Evolutionary conservation across 192 early-diverging fungal genomes (phyloP).

Genomic region (Gigaspora rosea): DNA sequence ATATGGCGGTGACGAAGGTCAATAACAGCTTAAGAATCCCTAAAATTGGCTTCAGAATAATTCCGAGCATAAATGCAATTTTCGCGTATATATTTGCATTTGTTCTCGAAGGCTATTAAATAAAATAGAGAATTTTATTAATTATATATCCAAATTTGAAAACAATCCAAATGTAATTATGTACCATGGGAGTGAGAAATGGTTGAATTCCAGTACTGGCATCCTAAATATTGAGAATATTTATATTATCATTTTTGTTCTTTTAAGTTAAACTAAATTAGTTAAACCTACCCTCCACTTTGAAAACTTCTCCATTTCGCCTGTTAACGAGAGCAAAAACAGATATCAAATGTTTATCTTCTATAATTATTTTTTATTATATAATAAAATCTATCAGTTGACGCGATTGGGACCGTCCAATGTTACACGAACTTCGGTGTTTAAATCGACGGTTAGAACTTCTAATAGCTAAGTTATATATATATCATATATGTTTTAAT

Average conservation of each 20-base stretch:
- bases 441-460: too few relatives aligned
- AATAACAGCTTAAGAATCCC: constrained; percentile 47
- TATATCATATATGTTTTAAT: too few relatives aligned
- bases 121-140: neutral
- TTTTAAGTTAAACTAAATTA: neutral
- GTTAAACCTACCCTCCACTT: constrained; percentile 71
- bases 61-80: constrained; percentile 37
- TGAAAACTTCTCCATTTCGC: constrained; percentile 82
- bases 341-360: too few relatives aligned
- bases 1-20: constrained; percentile 37
- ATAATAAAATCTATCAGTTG: too few relatives aligned
- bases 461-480: too few relatives aligned
- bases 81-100: constrained; percentile 42
- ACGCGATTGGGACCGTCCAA: too few relatives aligned
- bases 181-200: constrained; percentile 77
- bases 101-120: constrained; percentile 51
- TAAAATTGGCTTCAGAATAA: constrained; percentile 49
- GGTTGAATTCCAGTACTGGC: constrained; percentile 88
- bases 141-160: neutral
- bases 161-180: neutral
- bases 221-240: constrained; percentile 46
- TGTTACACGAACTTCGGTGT: too few relatives aligned
- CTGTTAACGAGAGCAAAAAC: too few relatives aligned
- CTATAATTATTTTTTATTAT: too few relatives aligned
- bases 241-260: neutral